Percentiles rank a stretch among this genome's conserved stretches.
These are phyloP conservation scores for Raffaelea albimanens DNA, from an alignment of 2,329 filamentous ascomycete genomes.

Conservation along the genomic window DNA sequence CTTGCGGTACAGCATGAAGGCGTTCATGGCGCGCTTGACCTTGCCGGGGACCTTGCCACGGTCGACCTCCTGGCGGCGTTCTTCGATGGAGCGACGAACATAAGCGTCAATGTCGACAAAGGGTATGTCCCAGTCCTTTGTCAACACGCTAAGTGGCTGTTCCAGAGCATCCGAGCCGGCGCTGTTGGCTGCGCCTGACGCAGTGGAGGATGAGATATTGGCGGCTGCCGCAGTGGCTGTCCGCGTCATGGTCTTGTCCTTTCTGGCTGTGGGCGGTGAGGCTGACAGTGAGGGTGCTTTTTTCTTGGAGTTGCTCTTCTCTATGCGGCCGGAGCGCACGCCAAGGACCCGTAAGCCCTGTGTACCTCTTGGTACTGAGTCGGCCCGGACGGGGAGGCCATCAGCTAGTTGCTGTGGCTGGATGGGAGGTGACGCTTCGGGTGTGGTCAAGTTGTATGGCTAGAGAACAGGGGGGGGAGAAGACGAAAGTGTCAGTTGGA, in stretches of 20 bases:
- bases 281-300: conserved; percentile 19
- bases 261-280: conserved; percentile 17
- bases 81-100: conserved; percentile 61
- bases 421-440: conserved; percentile 30
- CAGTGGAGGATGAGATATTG: neutral
- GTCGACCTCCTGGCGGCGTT: conserved; percentile 58
- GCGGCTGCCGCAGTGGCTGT: neutral
- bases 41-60: conserved; percentile 61
- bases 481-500: neutral
- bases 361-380: conserved; percentile 17
- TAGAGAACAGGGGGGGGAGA: neutral
- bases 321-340: conserved; percentile 23
- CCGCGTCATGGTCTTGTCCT: conserved; percentile 29
- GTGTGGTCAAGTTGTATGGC: conserved; percentile 11
- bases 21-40: conserved; percentile 90
- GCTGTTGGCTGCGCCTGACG: neutral
- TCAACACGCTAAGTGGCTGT: conserved; percentile 62
- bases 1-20: conserved; percentile 95
- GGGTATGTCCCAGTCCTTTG: conserved; percentile 50
- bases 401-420: conserved; percentile 20
- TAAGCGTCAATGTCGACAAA: conserved; percentile 72
- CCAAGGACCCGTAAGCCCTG: conserved; percentile 22
- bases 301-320: conserved; percentile 31
- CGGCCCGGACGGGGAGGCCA: conserved; percentile 14
- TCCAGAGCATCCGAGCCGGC: conserved; percentile 31